These are phyloP conservation scores for Nicotiana undulata DNA, from an alignment of 257 asterid genomes.

Conservation along the genomic window DNA sequence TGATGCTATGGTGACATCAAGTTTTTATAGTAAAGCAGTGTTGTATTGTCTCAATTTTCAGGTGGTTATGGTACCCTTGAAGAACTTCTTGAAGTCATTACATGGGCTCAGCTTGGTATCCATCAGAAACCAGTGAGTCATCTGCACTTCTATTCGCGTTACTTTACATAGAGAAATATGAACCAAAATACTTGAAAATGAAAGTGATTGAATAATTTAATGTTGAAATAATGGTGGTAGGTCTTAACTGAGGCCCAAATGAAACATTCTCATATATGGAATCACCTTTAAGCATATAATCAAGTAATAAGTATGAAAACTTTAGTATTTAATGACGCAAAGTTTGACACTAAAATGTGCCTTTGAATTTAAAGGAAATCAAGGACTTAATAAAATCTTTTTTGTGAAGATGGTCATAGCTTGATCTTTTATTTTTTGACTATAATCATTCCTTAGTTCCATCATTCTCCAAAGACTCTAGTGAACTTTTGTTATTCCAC, in stretches of 20 bases:
- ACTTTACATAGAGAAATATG: background rate
- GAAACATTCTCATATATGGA: background rate
- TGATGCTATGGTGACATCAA: too few species aligned
- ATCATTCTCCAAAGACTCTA: background rate
- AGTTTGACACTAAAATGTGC: background rate
- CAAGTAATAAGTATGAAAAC: background rate
- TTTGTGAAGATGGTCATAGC: background rate
- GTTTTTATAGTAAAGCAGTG: background rate
- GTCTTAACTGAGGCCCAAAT: background rate
- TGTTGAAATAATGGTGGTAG: background rate
- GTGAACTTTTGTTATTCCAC: background rate
- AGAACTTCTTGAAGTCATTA: slow-evolving; percentile 92
- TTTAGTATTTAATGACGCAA: background rate
- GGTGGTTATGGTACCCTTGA: slow-evolving; percentile 99
- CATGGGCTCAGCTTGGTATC: slow-evolving; percentile 98
- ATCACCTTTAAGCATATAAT: background rate
- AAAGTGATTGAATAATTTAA: background rate
- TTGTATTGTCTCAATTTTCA: slow-evolving; percentile 10
- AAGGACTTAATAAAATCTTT: background rate
- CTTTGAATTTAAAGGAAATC: background rate
- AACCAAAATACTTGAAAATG: background rate
- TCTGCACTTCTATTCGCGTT: background rate
- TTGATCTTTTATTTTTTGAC: background rate
- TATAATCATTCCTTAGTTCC: background rate
- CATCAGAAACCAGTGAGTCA: slow-evolving; percentile 77